These are phyloP conservation scores for Anethum foeniculum DNA, from an alignment of 140 eudicot genomes.

Conservation along the genomic window DNA sequence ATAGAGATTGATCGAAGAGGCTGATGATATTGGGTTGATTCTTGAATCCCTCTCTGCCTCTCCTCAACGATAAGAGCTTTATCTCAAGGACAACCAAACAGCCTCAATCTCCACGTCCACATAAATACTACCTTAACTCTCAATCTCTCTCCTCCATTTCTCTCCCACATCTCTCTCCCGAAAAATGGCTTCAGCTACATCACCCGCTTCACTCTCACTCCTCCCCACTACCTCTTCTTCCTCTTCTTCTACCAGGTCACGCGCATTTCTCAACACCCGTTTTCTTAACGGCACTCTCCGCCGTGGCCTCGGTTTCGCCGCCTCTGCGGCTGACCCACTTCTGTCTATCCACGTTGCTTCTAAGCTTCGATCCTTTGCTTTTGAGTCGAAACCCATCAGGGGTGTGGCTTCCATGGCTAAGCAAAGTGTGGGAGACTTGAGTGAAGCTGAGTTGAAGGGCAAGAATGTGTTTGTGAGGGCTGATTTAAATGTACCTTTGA, in stretches of 20 bases:
- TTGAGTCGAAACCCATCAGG: constrained; percentile 30
- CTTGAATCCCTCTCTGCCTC: constrained; percentile 64
- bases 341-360: constrained; percentile 47
- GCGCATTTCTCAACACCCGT: constrained; percentile 31
- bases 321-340: constrained; percentile 36
- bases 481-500: constrained; percentile 68
- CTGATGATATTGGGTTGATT: not conserved
- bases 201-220: constrained; percentile 48
- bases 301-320: constrained; percentile 46
- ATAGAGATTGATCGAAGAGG: not conserved
- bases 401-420: constrained; percentile 49
- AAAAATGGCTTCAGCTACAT: constrained; percentile 58
- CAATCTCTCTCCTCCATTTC: constrained; percentile 11
- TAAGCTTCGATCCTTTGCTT: constrained; percentile 37
- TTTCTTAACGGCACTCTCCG: constrained; percentile 45
- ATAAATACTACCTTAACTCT: not conserved
- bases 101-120: not conserved
- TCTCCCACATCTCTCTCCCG: constrained; percentile 6
- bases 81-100: constrained; percentile 25
- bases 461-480: constrained; percentile 72
- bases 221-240: constrained; percentile 39
- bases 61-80: constrained; percentile 56
- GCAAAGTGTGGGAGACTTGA: constrained; percentile 77
- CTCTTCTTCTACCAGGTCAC: constrained; percentile 28
- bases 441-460: constrained; percentile 63